Evolutionary conservation across 1,284 basidiomycete species (phyloP), one percentile per base, ranked within the genome.

Genomic region (Melampsora americana): DNA sequence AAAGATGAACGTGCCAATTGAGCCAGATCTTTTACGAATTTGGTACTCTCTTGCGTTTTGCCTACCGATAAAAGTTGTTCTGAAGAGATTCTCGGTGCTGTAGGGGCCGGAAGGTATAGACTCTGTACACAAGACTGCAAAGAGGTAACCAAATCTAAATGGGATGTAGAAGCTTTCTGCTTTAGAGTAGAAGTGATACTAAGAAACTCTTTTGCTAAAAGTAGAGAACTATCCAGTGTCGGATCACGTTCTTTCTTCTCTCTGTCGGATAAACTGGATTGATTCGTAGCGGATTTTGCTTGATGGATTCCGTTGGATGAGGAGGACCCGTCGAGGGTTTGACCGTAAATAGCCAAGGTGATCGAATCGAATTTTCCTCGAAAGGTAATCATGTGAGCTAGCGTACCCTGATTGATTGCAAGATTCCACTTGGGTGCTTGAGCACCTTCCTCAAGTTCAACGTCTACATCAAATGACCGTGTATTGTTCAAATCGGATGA

Each of bases 1-100:
- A 56, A 56, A 56, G 9, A 56, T 56, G 53, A 56, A 7, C 53
- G 53, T 56, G 53, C 53, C 53, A 56, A 56, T 56, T 56, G n/a
- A 28, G 26, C 53, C 20, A 56, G 20, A 6, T 56, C 53, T 23
- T 56, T 56, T 18, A 6, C 26, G 26, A 56, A 56, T 56, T 56
- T 28, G 6, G 53, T 56, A n/a, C 20, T 6, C 4, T 56, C 26
- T 23, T 56, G 11, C 4, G 53, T 7, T 23, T 56, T 5, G 53
- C 53, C 53, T 56, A 56, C 53, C 26, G 20, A n/a, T 56, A 56
- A 56, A 23, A 56, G 26, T 23, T 56, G n/a, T 23, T 56, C 9
- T 56, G 20, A n/a, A 56, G 53, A 56, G 5, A 56, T 23, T 56
- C n/a, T 23, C 20, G 53, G n/a, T 6, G 53, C n/a, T 23, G 26